Evolutionary conservation across 192 early-diverging fungal genomes (phyloP).

Genomic region (Coemansia sp.): DNA sequence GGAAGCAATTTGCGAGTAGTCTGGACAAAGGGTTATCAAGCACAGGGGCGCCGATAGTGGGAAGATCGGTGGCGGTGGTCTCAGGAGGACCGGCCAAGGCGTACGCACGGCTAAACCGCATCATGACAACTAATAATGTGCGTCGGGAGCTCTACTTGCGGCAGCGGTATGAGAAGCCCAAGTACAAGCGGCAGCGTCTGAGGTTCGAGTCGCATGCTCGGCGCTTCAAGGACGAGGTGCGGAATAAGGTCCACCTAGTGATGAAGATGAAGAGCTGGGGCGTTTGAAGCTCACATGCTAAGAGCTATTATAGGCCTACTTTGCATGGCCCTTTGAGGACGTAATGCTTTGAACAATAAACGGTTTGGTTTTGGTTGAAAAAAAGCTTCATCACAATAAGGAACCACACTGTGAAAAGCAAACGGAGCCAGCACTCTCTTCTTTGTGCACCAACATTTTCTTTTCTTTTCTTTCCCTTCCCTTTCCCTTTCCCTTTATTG

Average conservation of each 20-base stretch:
- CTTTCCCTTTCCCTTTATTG: neutral
- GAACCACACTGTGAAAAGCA: neutral
- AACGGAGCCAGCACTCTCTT: neutral
- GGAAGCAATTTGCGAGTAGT: conserved; percentile 24
- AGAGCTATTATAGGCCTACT: too few relatives aligned
- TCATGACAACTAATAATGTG: conserved; percentile 59
- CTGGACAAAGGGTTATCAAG: conserved; percentile 9
- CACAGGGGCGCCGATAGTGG: conserved; percentile 14
- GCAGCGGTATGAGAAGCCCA: conserved; percentile 68
- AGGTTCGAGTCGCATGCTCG: conserved; percentile 57
- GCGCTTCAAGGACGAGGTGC: conserved; percentile 60
- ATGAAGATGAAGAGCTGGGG: conserved; percentile 61
- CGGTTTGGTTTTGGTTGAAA: too few relatives aligned
- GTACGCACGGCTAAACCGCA: conserved; percentile 59
- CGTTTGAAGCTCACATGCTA: conserved; percentile 4
- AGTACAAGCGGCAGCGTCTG: conserved; percentile 60
- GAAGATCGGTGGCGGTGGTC: conserved; percentile 56
- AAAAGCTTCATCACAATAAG: too few relatives aligned
- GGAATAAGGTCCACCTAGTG: conserved; percentile 63
- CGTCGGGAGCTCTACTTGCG: conserved; percentile 59
- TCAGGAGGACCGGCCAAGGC: conserved; percentile 40
- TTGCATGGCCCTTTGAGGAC: too few relatives aligned
- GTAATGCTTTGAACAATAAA: too few relatives aligned
- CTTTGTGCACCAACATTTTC: neutral
- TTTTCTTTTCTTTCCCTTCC: neutral